Evolutionary conservation across 108 stramenopile genomes (phyloP).

Genomic region (Conticribra weissflogii): DNA sequence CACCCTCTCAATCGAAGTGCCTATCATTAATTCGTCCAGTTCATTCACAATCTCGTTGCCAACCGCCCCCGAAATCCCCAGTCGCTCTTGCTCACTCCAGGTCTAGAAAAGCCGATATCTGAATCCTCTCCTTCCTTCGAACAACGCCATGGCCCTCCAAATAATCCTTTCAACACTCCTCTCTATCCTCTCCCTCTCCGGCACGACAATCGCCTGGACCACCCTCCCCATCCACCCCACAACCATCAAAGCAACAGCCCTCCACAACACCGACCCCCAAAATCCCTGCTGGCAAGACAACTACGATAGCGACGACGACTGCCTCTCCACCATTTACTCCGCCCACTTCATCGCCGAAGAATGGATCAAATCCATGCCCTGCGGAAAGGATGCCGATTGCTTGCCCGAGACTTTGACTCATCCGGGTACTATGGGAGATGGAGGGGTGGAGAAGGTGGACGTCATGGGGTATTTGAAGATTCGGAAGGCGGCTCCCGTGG

Average conservation of each 20-base stretch:
- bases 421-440: slow-evolving; percentile 45
- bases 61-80: no score
- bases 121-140: not conserved
- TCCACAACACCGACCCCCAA: slow-evolving; percentile 22
- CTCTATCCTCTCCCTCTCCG: slow-evolving; percentile 8
- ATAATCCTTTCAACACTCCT: not conserved
- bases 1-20: no score
- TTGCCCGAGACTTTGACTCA: slow-evolving; percentile 46
- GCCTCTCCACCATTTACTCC: slow-evolving; percentile 45
- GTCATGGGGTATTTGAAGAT: slow-evolving; percentile 56
- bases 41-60: no score
- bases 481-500: slow-evolving; percentile 37
- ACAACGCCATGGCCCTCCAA: slow-evolving; percentile 1
- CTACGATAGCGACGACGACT: slow-evolving; percentile 49
- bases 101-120: no score
- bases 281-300: slow-evolving; percentile 57
- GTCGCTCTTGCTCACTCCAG: no score
- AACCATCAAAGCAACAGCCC: slow-evolving; percentile 3
- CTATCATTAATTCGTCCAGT: no score
- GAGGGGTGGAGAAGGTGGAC: slow-evolving; percentile 49
- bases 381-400: slow-evolving; percentile 52
- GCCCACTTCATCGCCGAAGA: slow-evolving; percentile 50
- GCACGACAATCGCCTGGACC: slow-evolving; percentile 11
- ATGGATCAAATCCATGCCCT: slow-evolving; percentile 54
- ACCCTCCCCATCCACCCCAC: slow-evolving; percentile 2